Evolutionary conservation across 2,329 filamentous ascomycete species (phyloP), one percentile per base, ranked within the genome.

Genomic region (Apiospora koreana): DNA sequence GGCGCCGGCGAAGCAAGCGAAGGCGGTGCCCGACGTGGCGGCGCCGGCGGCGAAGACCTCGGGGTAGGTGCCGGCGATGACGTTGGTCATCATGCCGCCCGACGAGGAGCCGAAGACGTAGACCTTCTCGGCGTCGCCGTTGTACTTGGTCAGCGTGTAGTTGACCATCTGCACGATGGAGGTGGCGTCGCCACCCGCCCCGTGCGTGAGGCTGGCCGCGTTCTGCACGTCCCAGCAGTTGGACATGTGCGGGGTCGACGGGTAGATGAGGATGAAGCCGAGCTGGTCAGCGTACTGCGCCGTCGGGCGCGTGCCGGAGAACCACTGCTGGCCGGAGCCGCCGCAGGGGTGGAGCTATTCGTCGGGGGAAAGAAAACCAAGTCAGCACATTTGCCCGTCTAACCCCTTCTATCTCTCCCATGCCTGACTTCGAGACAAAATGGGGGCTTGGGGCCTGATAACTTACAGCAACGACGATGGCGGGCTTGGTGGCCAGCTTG

Each of bases 401-500:
- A 10, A 16, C 7, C 28, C 18, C 10, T n/a, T 35, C 21, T 2
- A 16, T 16, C 23, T 18, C 3, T 21, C 5, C n/a, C n/a, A n/a
- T n/a, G n/a, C n/a, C n/a, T n/a, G n/a, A n/a, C n/a, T n/a, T n/a
- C n/a, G n/a, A n/a, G n/a, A n/a, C n/a, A n/a, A n/a, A n/a, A n/a
- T 16, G 48, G 23, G 48, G 48, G 3, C 9, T 21, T 2, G 25
- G 6, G 50, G 18, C n/a, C n/a, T 21, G 43, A 9, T 6, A 8
- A 62, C 54, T 38, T 38, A 75, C 73, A 5, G 69, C 73, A 28
- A 77, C 73, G 25, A 79, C 71, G 25, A 79, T 50, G 18, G 77
- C 70, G 16, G 77, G 77, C 12, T 73, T 77, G n/a, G 70, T 50
- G 21, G 76, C 75, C 14, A 79, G 54, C 43, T 81, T 82, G 38